A percentile compares a stretch with the other conserved stretches of the same genome.
Conservation (phyloP, 1,284 basidiomycete species). For the Fomitopsis pinicola region DNA sequence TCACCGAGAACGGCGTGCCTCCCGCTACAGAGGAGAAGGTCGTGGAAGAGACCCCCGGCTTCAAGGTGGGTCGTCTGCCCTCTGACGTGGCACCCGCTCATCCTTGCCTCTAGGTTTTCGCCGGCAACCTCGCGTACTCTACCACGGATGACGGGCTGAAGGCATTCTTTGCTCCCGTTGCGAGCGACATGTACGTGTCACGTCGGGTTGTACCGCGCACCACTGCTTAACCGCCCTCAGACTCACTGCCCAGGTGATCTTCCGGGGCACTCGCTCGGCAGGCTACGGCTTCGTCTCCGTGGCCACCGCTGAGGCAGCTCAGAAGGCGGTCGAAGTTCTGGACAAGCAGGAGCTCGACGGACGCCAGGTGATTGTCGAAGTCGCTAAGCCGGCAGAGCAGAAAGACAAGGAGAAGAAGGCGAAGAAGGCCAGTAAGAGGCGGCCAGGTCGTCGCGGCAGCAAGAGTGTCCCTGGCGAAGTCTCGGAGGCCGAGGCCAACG, state of each 20-base stretch:
- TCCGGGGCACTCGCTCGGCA: conserved; percentile 76
- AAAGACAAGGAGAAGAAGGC: conserved; percentile 81
- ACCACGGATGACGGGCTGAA: conserved; percentile 88
- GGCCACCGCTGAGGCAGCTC: conserved; percentile 74
- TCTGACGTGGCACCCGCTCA: conserved; percentile 28
- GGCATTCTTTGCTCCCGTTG: conserved; percentile 81
- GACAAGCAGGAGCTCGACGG: conserved; percentile 86
- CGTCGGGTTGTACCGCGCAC: conserved; percentile 11
- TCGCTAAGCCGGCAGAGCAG: conserved; percentile 84
- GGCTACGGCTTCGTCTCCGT: conserved; percentile 92
- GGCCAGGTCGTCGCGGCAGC: conserved; percentile 74
- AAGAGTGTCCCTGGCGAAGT: conserved; percentile 83
- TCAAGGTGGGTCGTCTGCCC: conserved; percentile 51
- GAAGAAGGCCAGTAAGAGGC: conserved; percentile 63
- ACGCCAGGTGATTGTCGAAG: conserved; percentile 82
- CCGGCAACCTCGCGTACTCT: conserved; percentile 83
- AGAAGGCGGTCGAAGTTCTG: conserved; percentile 83
- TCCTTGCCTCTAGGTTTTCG: conserved; percentile 61
- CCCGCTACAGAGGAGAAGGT: conserved; percentile 63
- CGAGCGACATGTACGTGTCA: conserved; percentile 74
- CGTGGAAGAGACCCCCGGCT: conserved; percentile 65
- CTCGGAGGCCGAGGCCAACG: conserved; percentile 81
- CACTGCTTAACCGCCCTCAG: conserved; percentile 15
- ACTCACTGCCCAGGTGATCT: conserved; percentile 65
- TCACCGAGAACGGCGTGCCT: conserved; percentile 76